Evolutionary conservation across 2,329 filamentous ascomycete genomes (phyloP), one percentile per base, ranked within the genome.

Genomic region (Claviceps arundinis): DNA sequence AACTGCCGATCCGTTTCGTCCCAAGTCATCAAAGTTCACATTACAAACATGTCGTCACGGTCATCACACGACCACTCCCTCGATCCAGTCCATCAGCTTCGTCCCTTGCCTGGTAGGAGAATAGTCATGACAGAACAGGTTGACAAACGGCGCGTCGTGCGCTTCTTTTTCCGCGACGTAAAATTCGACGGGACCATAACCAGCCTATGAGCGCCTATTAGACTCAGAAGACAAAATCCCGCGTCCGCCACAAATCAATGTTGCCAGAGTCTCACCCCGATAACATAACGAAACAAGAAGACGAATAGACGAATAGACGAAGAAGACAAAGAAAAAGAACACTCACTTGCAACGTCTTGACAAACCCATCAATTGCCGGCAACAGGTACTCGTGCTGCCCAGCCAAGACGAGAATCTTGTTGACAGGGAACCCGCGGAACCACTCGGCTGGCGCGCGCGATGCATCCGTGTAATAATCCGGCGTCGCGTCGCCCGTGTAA

Each of bases 381-480:
- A 58, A 40, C 16, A 59, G 26, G 16, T 55, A 49, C 47, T 59
- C 57, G 30, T 59, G 55, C 46, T 50, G 34, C 3, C 57, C 57
- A 6, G 51, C 57, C 16, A 56, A n/a, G 4, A 59, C 50, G 1
- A 58, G 45, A 11, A 59, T 54, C 46, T 52, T 53, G 2, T 50
- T 30, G 0, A 56, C 54, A 7, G 57, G 57, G 17, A 52, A 51
- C 13, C 47, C 52, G 22, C 52, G 43, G 38, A 58, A 59, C 57
- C 57, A 59, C 41, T 53, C 53, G 13, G 50, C 22, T 8, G 56
- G 56, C 5, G 56, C 57, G 6, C 47, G 52, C 2, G 52, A 52
- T 26, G 56, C 52, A 45, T 58, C 56, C 6, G 56, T 59, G 51
- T 57, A 59, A 43, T 55, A 54, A 47, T 59, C 57, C 3, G 48